Evolutionary conservation across 179 eudicot species (phyloP), one percentile per base, ranked within the genome.

Genomic region (Pouteria campechiana): DNA sequence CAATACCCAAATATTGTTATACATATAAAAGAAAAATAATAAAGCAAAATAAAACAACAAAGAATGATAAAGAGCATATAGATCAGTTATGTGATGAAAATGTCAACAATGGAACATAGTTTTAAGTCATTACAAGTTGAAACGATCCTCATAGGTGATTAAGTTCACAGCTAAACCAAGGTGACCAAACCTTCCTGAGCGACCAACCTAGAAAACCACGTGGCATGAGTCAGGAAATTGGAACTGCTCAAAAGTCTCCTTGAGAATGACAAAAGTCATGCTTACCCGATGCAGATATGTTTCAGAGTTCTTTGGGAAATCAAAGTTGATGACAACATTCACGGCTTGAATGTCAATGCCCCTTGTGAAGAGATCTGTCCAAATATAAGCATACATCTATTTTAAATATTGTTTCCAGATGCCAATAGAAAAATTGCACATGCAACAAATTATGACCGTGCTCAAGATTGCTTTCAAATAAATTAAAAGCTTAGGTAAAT

Each of bases 321-420:
- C 97, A 52, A 85, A 89, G 55, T 89, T 89, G 69, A 89, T 81
- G 33, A 89, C 97, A 21, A 89, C 95, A 41, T 89, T 89, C 45
- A 89, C 97, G n/a, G 97, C 95, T 72, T 89, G 97, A 64, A 89
- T 89, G 67, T 89, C 97, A 54, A 89, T 89, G 41, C 97, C 97
- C 54, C 97, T 74, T 12, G 97, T 89, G 52, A 89, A 89, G 51
- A 89, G 63, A 77, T 89, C 97, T 89, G 81, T 53, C 11, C 27
- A 57, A 10, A 2, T 1, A 12, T 1, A 34, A 13, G 19, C 9
- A 25, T 19, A 33, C 37, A 14, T 14, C 18, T 12, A 27, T 7
- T 3, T 2, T 11, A 13, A 17, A 6, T 17, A 29, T 31, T 11
- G 18, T 3, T 43, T 5, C n/a, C 18, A 32, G 5, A 29, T n/a